Base-by-base conservation (phyloP, 768 basidiomycete genomes). In the Postia placenta region DNA sequence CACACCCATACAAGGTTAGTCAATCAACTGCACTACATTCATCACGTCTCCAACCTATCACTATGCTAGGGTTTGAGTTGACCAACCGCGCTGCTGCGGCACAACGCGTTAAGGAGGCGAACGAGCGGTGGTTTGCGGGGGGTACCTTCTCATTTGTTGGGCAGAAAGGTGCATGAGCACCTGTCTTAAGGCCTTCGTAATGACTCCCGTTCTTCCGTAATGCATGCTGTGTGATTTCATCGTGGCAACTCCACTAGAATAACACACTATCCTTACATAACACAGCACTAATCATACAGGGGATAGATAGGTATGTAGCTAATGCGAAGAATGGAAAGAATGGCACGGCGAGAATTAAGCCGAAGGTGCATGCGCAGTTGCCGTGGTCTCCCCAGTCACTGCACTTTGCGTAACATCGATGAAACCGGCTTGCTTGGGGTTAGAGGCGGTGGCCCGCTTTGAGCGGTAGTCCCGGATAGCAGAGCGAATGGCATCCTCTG, bases 401-500 rank as follows among this genome's bases (percentile, higher is more conserved):
- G 72, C 58, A 64, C 71, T 78, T 57, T 85, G 83, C 0, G 83
- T 68, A 35, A 84, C 85, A 62, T 88, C 81, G 51, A 89, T 83
- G 60, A 80, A 83, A 28, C 81, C 78, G n/a, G 75, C 58, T 60
- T 80, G 72, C 59, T 77, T 76, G 20, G 77, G 72, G 52, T 76
- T 72, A 19, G 69, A 51, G 57, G 74, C 54, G 51, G 67, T 74
- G 52, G 66, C 69, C 49, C 91, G 84, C 74, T 99, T 99, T 52
- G 80, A 79, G 61, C 83, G 81, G 72, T 98, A 98, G 65, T 98
- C 87, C 58, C 91, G 88, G 67, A 99, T 99, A 37, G 96, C 96
- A 11, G 94, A 95, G 46, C 89, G 91, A 67, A 99, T 99, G 50
- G 96, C 96, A 67, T 99, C 96, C 69, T 99, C 96, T 12, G 96